phyloP scores from a whole-genome alignment of 1,284 basidiomycete species.

The Fomitopsis pinicola region DNA sequence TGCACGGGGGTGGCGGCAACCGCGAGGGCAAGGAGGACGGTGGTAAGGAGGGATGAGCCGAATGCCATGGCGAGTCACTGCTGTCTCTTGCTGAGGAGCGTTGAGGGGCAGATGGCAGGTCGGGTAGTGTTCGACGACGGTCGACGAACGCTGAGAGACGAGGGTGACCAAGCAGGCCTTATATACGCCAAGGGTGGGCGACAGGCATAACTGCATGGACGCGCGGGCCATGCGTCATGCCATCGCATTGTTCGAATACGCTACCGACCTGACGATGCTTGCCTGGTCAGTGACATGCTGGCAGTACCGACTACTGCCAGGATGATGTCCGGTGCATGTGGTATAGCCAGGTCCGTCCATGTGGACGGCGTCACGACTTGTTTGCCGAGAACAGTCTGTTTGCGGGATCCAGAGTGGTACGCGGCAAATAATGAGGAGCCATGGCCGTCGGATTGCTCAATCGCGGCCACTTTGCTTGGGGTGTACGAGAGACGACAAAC shows the following conservation, averaged over 20 bases:
- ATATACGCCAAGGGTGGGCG: neutral
- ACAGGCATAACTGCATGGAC: neutral
- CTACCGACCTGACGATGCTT: neutral
- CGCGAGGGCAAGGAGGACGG: conserved; percentile 15
- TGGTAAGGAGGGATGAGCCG: conserved; percentile 14
- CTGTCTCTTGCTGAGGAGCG: neutral
- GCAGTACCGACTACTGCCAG: neutral
- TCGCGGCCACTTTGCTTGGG: neutral
- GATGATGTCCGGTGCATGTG: neutral
- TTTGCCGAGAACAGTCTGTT: neutral
- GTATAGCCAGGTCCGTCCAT: neutral
- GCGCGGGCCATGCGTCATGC: neutral
- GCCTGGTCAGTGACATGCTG: neutral
- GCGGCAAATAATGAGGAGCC: neutral
- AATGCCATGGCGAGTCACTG: conserved; percentile 6
- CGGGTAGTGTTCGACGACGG: conserved; percentile 2
- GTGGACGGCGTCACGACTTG: neutral
- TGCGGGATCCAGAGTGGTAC: neutral
- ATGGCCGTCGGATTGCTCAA: neutral
- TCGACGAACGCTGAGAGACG: neutral
- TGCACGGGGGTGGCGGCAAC: conserved; percentile 21
- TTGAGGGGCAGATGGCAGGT: neutral
- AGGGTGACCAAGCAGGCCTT: neutral
- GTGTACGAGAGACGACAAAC: neutral
- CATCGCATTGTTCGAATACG: neutral